Evolutionary conservation across 2,329 filamentous ascomycete species (phyloP).

Genomic region (Paecilomyces formosus): DNA sequence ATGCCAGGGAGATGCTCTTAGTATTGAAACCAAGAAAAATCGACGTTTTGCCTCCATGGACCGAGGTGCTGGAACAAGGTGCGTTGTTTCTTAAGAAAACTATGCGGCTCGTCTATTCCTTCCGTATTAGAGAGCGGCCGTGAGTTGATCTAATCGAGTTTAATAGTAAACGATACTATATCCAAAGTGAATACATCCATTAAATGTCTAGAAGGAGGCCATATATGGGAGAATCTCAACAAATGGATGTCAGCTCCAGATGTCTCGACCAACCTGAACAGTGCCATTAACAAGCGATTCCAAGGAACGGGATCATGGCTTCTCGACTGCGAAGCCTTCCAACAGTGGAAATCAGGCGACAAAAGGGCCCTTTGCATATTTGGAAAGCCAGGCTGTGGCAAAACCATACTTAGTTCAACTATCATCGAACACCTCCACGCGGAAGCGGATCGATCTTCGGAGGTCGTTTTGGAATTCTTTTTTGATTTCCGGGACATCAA

Average conservation of each 20-base stretch:
- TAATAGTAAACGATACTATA: not conserved
- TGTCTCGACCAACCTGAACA: not conserved
- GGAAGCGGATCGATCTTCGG: not conserved
- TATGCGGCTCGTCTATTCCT: not conserved
- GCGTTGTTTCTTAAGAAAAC: not conserved
- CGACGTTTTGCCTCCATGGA: not conserved
- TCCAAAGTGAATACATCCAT: not conserved
- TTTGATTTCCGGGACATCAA: not conserved
- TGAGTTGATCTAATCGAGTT: not conserved
- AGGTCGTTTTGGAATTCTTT: not conserved
- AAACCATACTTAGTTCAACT: not conserved
- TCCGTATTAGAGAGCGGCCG: not conserved
- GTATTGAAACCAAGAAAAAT: not conserved
- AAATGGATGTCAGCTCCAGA: not conserved
- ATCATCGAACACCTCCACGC: not conserved
- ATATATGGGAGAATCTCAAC: not conserved
- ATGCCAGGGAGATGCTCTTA: slow-evolving; percentile 11
- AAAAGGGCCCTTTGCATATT: not conserved
- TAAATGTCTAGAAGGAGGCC: not conserved
- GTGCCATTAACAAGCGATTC: not conserved
- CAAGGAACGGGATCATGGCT: not conserved
- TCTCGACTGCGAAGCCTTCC: not conserved
- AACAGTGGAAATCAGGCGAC: not conserved
- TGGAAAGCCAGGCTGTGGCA: not conserved
- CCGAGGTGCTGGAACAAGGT: not conserved